Conservation (phyloP, 768 basidiomycete genomes). For the Arthromyces matolae region DNA sequence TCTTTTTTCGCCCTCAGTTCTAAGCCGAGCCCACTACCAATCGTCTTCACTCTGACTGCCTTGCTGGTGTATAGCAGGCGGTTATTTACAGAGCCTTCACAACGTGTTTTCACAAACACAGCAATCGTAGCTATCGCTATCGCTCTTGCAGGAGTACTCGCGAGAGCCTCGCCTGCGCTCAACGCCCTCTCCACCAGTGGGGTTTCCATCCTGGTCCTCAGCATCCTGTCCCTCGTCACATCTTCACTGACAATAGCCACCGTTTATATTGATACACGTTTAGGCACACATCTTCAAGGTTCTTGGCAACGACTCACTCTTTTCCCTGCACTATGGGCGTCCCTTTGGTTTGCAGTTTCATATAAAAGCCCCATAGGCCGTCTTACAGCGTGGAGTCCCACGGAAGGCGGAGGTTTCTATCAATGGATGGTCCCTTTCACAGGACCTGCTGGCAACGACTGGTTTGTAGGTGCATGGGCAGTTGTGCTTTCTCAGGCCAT, state of each 20-base stretch:
- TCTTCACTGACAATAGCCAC: conserved; percentile 40
- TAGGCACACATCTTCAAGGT: conserved; percentile 27
- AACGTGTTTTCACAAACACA: conserved; percentile 19
- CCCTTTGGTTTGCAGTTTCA: conserved; percentile 53
- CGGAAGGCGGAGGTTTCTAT: conserved; percentile 51
- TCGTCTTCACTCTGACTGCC: conserved; percentile 25
- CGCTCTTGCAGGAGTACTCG: conserved; percentile 37
- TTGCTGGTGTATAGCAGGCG: conserved; percentile 36
- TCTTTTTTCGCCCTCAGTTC: conserved; percentile 23
- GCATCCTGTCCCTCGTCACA: conserved; percentile 37
- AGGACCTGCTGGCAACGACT: conserved; percentile 65
- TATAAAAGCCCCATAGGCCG: conserved; percentile 65
- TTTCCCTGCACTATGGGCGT: conserved; percentile 71
- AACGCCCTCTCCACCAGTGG: conserved; percentile 53
- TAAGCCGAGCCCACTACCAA: conserved; percentile 23
- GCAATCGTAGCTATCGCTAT: conserved; percentile 34
- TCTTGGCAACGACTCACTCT: conserved; percentile 46
- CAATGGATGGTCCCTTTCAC: conserved; percentile 56
- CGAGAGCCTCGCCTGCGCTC: conserved; percentile 40
- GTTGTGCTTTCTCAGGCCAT: conserved; percentile 54
- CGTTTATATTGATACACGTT: conserved; percentile 36
- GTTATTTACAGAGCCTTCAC: conserved; percentile 28
- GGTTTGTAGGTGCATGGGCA: conserved; percentile 75
- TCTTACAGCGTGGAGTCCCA: conserved; percentile 68
- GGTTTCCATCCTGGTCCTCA: conserved; percentile 45